Percentiles rank a stretch among this genome's conserved stretches.
phyloP scores from a whole-genome alignment of 768 basidiomycete genomes.

The Lentinula detonsa region DNA sequence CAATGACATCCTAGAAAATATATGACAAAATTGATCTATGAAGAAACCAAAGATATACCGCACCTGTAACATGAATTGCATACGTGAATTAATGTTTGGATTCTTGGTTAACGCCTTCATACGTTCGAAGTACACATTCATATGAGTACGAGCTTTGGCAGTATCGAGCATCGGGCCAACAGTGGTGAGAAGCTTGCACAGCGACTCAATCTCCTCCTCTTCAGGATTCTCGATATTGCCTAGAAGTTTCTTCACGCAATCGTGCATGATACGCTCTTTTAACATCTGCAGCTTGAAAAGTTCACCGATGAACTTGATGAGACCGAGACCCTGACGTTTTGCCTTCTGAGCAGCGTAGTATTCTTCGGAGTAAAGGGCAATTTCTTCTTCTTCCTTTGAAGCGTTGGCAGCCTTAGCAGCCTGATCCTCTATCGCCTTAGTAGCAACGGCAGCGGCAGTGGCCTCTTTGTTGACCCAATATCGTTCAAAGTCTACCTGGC shows the following conservation, averaged over 20 bases:
- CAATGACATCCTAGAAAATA: slow-evolving; percentile 72
- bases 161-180: slow-evolving; percentile 83
- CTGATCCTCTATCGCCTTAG: slow-evolving; percentile 81
- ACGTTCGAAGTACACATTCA: slow-evolving; percentile 90
- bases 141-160: slow-evolving; percentile 71
- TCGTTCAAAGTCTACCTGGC: slow-evolving; percentile 96
- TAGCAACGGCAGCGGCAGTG: slow-evolving; percentile 79
- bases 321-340: slow-evolving; percentile 93
- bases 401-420: slow-evolving; percentile 67
- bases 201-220: slow-evolving; percentile 95
- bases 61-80: slow-evolving; percentile 95
- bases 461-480: slow-evolving; percentile 90
- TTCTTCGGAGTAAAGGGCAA: slow-evolving; percentile 87
- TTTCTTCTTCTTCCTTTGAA: slow-evolving; percentile 53
- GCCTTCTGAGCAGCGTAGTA: slow-evolving; percentile 96
- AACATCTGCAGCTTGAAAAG: slow-evolving; percentile 98
- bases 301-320: slow-evolving; percentile 98
- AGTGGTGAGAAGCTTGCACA: slow-evolving; percentile 89
- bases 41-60: slow-evolving; percentile 15
- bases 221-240: slow-evolving; percentile 93
- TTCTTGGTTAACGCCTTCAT: slow-evolving; percentile 82
- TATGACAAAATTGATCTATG: slow-evolving; percentile 7
- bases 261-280: slow-evolving; percentile 96
- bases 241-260: slow-evolving; percentile 94
- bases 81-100: slow-evolving; percentile 71